Percentiles rank a stretch among this genome's conserved stretches.
Evolutionary conservation across 257 asterid genomes (phyloP).

Genomic region (Petunia secreta): DNA sequence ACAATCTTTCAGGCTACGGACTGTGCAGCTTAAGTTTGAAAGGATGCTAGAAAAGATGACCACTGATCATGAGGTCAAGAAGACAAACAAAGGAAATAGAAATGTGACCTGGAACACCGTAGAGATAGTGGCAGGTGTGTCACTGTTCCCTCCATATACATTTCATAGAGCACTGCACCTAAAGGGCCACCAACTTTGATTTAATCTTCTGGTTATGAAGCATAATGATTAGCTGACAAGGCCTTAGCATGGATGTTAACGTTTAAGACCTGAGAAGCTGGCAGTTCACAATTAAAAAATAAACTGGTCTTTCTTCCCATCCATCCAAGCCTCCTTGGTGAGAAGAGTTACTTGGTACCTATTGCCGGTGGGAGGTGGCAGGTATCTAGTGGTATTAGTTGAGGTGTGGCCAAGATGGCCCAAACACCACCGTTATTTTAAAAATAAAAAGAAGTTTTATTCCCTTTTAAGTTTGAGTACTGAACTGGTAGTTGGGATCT

Average conservation of each 20-base stretch:
- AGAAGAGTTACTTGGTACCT: too few species aligned
- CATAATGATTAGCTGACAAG: neutral
- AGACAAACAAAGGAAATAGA: neutral
- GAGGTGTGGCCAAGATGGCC: too few species aligned
- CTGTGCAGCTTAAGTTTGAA: neutral
- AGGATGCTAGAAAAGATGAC: neutral
- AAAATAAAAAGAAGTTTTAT: too few species aligned
- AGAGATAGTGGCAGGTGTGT: neutral
- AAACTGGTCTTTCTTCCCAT: too few species aligned
- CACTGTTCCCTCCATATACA: neutral
- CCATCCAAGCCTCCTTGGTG: too few species aligned
- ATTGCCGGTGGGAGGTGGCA: too few species aligned
- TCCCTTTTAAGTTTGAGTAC: too few species aligned
- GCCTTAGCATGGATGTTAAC: constrained; percentile 6
- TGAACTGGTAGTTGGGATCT: neutral
- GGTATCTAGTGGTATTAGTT: too few species aligned
- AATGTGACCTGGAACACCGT: neutral
- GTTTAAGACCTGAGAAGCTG: neutral
- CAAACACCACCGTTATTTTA: too few species aligned
- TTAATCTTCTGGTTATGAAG: neutral
- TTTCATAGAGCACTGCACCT: neutral
- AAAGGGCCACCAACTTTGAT: neutral
- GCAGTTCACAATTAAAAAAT: neutral
- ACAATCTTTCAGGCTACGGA: constrained; percentile 9
- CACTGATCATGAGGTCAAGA: constrained; percentile 3